Evolutionary conservation across 805 yeast species (phyloP).

Genomic region (Saturnispora halmiae): DNA sequence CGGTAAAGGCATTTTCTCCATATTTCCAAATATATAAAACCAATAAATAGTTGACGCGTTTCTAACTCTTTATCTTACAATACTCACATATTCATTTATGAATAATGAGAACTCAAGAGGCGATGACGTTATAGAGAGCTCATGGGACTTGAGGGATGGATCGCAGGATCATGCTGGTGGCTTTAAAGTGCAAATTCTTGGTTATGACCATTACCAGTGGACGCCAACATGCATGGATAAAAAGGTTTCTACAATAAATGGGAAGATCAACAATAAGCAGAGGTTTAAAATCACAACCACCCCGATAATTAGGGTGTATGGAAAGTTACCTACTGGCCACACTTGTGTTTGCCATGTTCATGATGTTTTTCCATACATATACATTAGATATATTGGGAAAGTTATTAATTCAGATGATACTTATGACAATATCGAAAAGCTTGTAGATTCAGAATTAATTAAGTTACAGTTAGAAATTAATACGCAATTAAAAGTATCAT

Average conservation of each 20-base stretch:
- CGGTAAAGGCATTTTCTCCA: too few relatives aligned
- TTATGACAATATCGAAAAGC: slow-evolving; percentile 24
- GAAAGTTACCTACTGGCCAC: slow-evolving; percentile 53
- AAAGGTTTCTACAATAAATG: slow-evolving; percentile 26
- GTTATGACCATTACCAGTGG: slow-evolving; percentile 58
- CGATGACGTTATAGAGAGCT: too few relatives aligned
- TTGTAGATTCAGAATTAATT: slow-evolving; percentile 21
- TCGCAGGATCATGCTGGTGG: slow-evolving; percentile 7
- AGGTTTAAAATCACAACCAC: slow-evolving; percentile 36
- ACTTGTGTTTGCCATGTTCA: slow-evolving; percentile 65
- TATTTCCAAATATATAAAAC: too few relatives aligned
- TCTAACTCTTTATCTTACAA: too few relatives aligned
- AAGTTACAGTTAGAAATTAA: slow-evolving; percentile 15
- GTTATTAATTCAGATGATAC: slow-evolving; percentile 10
- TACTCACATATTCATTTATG: neutral
- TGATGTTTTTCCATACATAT: slow-evolving; percentile 76
- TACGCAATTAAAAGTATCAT: slow-evolving; percentile 30
- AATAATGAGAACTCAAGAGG: neutral
- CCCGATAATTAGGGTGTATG: slow-evolving; percentile 74
- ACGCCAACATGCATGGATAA: slow-evolving; percentile 48
- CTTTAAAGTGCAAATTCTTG: slow-evolving; percentile 48
- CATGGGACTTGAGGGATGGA: too few relatives aligned
- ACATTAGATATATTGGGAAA: slow-evolving; percentile 28
- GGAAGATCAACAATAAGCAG: slow-evolving; percentile 11
- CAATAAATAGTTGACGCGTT: too few relatives aligned